These are phyloP conservation scores for Kodamaea fungicola DNA, from an alignment of 1,139 yeast species.

Conservation along the genomic window DNA sequence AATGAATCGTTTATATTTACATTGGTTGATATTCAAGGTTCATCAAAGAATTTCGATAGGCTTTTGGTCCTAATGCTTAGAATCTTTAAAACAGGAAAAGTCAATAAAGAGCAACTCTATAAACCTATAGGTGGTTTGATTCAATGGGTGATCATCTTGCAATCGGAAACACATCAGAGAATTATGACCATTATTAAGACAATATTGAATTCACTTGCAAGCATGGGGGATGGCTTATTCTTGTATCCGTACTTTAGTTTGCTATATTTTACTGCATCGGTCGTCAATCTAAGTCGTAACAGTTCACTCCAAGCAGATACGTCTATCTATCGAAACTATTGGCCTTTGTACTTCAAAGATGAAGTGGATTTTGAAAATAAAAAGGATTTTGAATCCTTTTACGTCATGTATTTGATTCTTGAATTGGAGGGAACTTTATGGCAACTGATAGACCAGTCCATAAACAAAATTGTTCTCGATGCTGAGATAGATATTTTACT, in stretches of 20 bases:
- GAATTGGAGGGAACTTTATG: conserved; percentile 16
- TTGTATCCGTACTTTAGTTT: conserved; percentile 24
- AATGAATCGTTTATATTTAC: conserved; percentile 25
- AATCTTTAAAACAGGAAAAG: conserved; percentile 5
- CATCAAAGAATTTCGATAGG: conserved; percentile 16
- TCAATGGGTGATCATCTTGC: conserved; percentile 33
- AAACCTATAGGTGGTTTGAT: conserved; percentile 22
- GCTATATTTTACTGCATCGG: conserved; percentile 14
- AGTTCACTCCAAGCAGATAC: neutral
- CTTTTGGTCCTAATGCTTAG: conserved; percentile 10
- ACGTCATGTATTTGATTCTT: conserved; percentile 13
- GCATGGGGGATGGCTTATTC: conserved; percentile 1
- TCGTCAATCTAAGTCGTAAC: conserved; percentile 1
- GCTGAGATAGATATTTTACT: conserved; percentile 12
- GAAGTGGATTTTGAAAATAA: conserved; percentile 1
- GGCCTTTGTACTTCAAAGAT: conserved; percentile 10
- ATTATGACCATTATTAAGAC: conserved; percentile 7
- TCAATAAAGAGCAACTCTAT: conserved; percentile 14
- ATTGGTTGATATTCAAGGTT: conserved; percentile 21
- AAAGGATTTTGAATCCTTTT: conserved; percentile 14
- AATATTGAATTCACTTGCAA: conserved; percentile 1
- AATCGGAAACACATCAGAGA: conserved; percentile 22
- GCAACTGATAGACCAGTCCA: conserved; percentile 15
- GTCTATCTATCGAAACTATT: conserved; percentile 7
- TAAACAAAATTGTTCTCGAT: conserved; percentile 9